Base-by-base conservation (phyloP, 805 yeast species). In the Saturnispora silvae region DNA sequence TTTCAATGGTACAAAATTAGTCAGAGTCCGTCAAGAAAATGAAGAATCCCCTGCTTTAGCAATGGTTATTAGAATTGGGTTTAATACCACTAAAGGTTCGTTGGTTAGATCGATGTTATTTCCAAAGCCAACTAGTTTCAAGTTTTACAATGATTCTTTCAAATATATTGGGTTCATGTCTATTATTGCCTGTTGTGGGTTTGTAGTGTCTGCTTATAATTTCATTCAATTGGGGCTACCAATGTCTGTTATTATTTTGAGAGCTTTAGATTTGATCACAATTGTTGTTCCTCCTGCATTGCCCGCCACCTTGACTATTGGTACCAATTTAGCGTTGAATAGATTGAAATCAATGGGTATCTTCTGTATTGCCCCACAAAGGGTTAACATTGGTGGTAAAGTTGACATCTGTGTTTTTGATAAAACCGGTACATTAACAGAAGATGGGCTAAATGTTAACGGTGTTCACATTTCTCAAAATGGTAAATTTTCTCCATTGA, bases 251-350 rank as follows among this genome's bases (percentile, higher is more conserved):
- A 89, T 92, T 65, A 67, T 87, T 5, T 63, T 92, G 39, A 71
- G 99, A 48, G 97, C 97, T 0, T 64, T 92, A 38, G 99, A 92
- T 60, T 73, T 92, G 36, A 80, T 92, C 38, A 92, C 99, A 0
- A 86, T 92, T 54, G 98, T 92, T 5, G 96, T 92, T 1, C 99
- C 99, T 1, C 99, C 99, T 1, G 98, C 98, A 0, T 67, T 92
- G 31, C 99, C 99, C 0, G 98, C 98, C 0, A 92, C 99, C 0
- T 63, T 92, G 43, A 86, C 98, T 0, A 89, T 92, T 42, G 99
- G 98, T 15, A 87, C 96, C 0, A 84, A 89, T 46, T 87, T 92
- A 63, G 95, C 98, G 0, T 60, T 92, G 19, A 66, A 75, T 22
- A 67, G 97, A 43, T 64, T 92, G 44, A 76, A 84, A 44, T 60